These are phyloP conservation scores for Pythium plurisporium DNA, from an alignment of 352 stramenopile genomes.

Conservation along the genomic window DNA sequence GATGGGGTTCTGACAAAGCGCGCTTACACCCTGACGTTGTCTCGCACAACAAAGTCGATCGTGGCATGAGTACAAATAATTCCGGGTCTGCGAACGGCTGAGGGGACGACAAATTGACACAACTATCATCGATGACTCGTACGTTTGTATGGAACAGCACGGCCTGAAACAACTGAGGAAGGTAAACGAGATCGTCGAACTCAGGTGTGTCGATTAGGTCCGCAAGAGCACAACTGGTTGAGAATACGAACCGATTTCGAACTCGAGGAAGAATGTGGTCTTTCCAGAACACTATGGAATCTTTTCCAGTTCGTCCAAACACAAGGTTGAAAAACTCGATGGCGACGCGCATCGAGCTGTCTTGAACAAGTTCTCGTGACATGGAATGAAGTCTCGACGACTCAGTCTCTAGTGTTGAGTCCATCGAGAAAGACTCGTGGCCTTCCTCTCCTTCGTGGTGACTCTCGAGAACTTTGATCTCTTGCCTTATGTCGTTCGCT, in stretches of 20 bases:
- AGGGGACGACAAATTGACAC: slow-evolving; percentile 19
- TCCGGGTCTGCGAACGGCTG: not conserved
- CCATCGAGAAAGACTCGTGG: not conserved
- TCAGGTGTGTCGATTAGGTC: not conserved
- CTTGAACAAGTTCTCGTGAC: not conserved
- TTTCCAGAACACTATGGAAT: slow-evolving; percentile 41
- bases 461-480: not conserved
- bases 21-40: not conserved
- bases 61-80: not conserved
- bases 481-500: not conserved
- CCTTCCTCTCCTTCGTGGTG: not conserved
- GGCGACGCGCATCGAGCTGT: slow-evolving; percentile 17
- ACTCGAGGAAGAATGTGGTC: slow-evolving; percentile 48
- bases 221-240: not conserved
- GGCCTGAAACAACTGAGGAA: slow-evolving; percentile 46
- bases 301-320: slow-evolving; percentile 25
- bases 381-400: not conserved
- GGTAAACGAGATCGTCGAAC: slow-evolving; percentile 35
- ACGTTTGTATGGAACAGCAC: slow-evolving; percentile 37
- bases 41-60: not conserved
- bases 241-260: slow-evolving; percentile 38
- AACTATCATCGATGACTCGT: slow-evolving; percentile 13
- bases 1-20: not conserved
- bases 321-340: slow-evolving; percentile 62
- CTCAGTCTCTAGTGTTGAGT: not conserved